Percentiles rank a stretch among this genome's conserved stretches.
Conservation (phyloP, 2,329 filamentous ascomycete species). For the Sporothrix brasiliensis region DNA sequence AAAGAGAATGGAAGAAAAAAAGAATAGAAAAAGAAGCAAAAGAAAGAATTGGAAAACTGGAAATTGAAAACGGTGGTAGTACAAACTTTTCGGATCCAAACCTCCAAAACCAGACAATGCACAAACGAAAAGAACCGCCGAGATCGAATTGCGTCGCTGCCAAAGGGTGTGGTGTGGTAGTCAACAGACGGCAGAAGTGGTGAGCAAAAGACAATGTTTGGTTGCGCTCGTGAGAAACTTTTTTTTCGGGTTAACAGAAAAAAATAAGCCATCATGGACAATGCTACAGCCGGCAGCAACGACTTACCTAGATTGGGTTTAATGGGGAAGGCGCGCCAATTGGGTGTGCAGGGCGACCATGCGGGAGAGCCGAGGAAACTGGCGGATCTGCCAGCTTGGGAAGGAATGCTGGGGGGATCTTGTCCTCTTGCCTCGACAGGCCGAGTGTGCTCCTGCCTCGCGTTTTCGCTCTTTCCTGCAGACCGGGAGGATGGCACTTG, state of each 20-base stretch:
- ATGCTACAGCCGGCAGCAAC: slow-evolving; percentile 20
- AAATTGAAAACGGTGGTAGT: slow-evolving; percentile 23
- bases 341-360: background rate
- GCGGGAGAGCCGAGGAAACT: slow-evolving; percentile 32
- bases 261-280: slow-evolving; percentile 27
- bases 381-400: slow-evolving; percentile 26
- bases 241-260: slow-evolving; percentile 33
- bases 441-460: background rate
- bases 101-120: slow-evolving; percentile 11
- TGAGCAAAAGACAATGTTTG: slow-evolving; percentile 21
- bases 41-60: slow-evolving; percentile 9
- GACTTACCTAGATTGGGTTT: slow-evolving; percentile 23
- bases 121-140: slow-evolving; percentile 18
- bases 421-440: background rate
- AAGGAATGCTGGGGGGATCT: slow-evolving; percentile 3
- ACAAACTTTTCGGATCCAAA: slow-evolving; percentile 30
- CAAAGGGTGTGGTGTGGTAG: slow-evolving; percentile 24
- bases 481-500: background rate
- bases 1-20: background rate
- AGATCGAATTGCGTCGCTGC: slow-evolving; percentile 29
- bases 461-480: background rate
- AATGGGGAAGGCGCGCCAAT: slow-evolving; percentile 27
- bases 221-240: slow-evolving; percentile 35
- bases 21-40: slow-evolving; percentile 12
- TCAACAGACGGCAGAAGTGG: slow-evolving; percentile 16